phyloP scores from a whole-genome alignment of 345 rosid species.

The Gossypium australe region DNA sequence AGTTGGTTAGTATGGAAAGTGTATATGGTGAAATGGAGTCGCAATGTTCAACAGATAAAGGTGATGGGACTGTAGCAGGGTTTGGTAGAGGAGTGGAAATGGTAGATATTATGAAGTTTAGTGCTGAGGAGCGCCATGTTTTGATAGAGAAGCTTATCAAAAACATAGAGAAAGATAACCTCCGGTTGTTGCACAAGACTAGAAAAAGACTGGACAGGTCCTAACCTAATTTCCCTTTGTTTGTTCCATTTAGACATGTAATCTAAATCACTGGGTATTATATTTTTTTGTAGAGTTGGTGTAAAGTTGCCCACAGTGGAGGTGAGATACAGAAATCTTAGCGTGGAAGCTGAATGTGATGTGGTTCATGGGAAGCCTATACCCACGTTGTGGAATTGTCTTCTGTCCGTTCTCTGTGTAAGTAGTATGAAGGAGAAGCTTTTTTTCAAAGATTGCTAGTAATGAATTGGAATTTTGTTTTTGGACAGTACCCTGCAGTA shows the following conservation, averaged over 20 bases:
- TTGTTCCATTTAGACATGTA: not conserved
- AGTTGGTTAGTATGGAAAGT: not conserved
- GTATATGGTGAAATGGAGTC: not conserved
- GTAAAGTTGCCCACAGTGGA: constrained; percentile 60
- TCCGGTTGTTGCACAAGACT: constrained; percentile 44
- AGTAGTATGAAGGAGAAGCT: constrained; percentile 30
- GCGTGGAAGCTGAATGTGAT: constrained; percentile 61
- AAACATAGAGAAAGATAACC: constrained; percentile 64
- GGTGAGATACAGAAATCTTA: constrained; percentile 49
- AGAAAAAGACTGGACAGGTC: constrained; percentile 52
- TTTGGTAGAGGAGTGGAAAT: not conserved
- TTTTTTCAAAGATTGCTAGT: not conserved
- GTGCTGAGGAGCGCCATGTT: constrained; percentile 41
- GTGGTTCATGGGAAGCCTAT: constrained; percentile 67
- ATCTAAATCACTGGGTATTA: not conserved
- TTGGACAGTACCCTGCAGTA: constrained; percentile 28
- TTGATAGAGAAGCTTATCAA: constrained; percentile 61
- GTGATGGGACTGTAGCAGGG: not conserved
- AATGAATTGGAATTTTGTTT: not conserved
- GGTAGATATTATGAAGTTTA: constrained; percentile 52
- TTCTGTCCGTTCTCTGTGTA: constrained; percentile 35
- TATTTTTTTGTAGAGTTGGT: constrained; percentile 37
- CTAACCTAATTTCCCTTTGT: not conserved
- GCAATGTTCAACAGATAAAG: not conserved
- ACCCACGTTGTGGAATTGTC: constrained; percentile 70